Conservation (phyloP, 2,329 filamentous ascomycete genomes). For the Ceratocystis smalleyi region DNA sequence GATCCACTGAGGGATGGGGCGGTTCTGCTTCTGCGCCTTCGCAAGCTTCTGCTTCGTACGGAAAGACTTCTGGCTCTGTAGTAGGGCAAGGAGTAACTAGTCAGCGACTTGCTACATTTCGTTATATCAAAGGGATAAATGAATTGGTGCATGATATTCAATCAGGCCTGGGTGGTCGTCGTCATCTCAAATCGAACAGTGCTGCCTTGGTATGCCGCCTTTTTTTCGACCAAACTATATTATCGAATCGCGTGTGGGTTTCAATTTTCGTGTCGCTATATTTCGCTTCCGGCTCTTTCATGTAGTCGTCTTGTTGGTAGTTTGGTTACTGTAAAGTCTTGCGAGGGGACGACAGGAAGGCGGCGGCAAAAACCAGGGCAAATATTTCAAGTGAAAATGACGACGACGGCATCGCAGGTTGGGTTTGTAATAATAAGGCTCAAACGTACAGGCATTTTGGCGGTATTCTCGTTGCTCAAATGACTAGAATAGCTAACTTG, state of each 20-base stretch:
- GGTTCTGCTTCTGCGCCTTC: constrained; percentile 99
- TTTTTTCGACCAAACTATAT: background rate
- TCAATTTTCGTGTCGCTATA: background rate
- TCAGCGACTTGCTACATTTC: constrained; percentile 16
- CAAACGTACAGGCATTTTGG: constrained; percentile 18
- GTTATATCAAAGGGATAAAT: background rate
- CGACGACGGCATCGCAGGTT: constrained; percentile 8
- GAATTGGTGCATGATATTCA: background rate
- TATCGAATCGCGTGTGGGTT: background rate
- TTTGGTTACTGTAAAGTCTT: background rate
- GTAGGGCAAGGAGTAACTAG: constrained; percentile 16
- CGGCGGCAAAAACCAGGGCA: constrained; percentile 5
- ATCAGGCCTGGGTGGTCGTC: background rate
- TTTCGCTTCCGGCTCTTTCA: background rate
- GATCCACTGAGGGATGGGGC: constrained; percentile 99
- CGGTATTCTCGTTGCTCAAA: constrained; percentile 17
- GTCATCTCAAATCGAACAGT: background rate
- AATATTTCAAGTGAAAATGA: constrained; percentile 12
- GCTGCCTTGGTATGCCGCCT: background rate
- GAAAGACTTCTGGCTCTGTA: constrained; percentile 98
- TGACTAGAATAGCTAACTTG: constrained; percentile 17
- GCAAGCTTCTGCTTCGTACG: constrained; percentile 99
- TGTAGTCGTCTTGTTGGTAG: background rate
- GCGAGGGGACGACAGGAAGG: background rate
- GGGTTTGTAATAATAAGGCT: constrained; percentile 6